Evolutionary conservation across 2,329 filamentous ascomycete species (phyloP).

Genomic region (Xylariomycetidae sp.): DNA sequence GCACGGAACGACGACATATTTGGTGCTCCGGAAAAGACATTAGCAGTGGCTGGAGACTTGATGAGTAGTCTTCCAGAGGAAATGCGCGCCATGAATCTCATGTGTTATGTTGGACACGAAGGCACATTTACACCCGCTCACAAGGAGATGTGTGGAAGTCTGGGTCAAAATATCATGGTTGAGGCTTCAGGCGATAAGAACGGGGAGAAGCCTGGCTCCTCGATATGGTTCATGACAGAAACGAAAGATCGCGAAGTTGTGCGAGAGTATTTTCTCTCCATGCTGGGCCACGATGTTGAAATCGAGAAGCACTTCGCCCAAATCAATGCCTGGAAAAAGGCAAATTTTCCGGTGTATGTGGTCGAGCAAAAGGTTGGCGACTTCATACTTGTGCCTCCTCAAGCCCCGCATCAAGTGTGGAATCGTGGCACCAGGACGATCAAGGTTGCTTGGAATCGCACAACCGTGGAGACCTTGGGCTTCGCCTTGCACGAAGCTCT

Average conservation of each 20-base stretch:
- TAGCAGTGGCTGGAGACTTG: constrained; percentile 76
- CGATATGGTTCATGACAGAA: constrained; percentile 99
- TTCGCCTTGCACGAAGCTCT: constrained; percentile 82
- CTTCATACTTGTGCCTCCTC: constrained; percentile 89
- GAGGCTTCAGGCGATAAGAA: constrained; percentile 71
- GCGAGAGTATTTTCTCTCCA: constrained; percentile 88
- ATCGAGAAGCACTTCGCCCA: constrained; percentile 97
- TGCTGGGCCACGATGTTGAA: constrained; percentile 92
- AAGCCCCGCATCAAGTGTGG: constrained; percentile 97
- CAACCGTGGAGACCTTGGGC: constrained; percentile 84
- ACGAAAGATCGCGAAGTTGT: constrained; percentile 87
- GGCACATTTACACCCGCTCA: constrained; percentile 95
- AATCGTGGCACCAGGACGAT: constrained; percentile 93
- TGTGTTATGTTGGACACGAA: constrained; percentile 98
- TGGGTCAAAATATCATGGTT: constrained; percentile 98
- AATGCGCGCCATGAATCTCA: constrained; percentile 93
- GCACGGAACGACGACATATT: constrained; percentile 38
- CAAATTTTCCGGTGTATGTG: constrained; percentile 87
- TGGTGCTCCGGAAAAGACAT: constrained; percentile 46
- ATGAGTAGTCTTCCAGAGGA: constrained; percentile 86
- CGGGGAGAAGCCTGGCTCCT: constrained; percentile 79
- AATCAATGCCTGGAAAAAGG: constrained; percentile 90
- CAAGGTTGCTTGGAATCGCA: constrained; percentile 98
- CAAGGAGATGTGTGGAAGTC: constrained; percentile 93
- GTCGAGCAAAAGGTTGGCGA: constrained; percentile 89